Evolutionary conservation across 2,329 filamentous ascomycete species (phyloP).

Genomic region (Colletotrichum caudatum): DNA sequence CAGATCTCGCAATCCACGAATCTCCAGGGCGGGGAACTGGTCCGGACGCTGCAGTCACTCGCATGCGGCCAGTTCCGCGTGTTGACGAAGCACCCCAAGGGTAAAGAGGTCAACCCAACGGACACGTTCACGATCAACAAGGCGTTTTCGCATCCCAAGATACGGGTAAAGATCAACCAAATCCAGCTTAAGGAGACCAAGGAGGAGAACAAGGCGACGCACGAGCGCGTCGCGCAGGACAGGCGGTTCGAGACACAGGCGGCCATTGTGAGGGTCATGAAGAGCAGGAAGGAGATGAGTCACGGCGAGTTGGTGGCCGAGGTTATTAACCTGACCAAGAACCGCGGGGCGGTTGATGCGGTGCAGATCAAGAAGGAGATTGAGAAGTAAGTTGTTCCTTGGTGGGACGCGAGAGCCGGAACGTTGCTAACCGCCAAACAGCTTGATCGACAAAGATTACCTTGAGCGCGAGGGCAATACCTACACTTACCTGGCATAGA

Average conservation of each 20-base stretch:
- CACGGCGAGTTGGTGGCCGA: conserved; percentile 91
- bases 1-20: conserved; percentile 82
- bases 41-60: conserved; percentile 92
- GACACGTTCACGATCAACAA: conserved; percentile 90
- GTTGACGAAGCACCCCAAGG: conserved; percentile 85
- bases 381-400: conserved; percentile 75
- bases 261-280: conserved; percentile 97
- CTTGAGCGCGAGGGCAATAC: conserved; percentile 81
- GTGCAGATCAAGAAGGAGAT: conserved; percentile 96
- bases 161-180: conserved; percentile 97
- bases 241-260: conserved; percentile 97
- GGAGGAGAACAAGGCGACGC: conserved; percentile 93
- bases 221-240: conserved; percentile 89
- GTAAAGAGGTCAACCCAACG: conserved; percentile 79
- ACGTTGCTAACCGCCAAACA: conserved; percentile 53
- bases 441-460: conserved; percentile 93
- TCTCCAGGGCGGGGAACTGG: conserved; percentile 81
- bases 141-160: conserved; percentile 82
- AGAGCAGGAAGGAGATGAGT: conserved; percentile 87
- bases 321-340: conserved; percentile 91
- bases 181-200: conserved; percentile 97
- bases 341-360: conserved; percentile 85
- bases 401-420: background rate
- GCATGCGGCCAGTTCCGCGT: conserved; percentile 91
- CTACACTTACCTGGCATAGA: conserved; percentile 78